A percentile compares a stretch with the other conserved stretches of the same genome.
phyloP scores from a whole-genome alignment of 2,329 filamentous ascomycete species.

The Ilyonectria robusta region DNA sequence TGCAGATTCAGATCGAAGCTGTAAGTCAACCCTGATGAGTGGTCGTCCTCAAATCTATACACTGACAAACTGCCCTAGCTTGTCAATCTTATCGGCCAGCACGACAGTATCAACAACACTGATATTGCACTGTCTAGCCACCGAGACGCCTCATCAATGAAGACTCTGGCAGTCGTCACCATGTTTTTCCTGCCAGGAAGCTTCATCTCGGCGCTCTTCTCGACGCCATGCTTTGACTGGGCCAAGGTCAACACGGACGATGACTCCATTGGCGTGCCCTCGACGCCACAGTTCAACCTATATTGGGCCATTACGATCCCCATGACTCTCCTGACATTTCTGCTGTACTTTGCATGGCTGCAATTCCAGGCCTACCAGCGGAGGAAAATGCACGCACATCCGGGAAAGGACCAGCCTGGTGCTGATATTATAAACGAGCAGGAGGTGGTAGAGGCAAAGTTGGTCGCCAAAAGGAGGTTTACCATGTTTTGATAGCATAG shows the following conservation, averaged over 20 bases:
- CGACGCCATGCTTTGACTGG: conserved; percentile 54
- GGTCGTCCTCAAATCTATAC: background rate
- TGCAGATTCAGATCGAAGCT: conserved; percentile 57
- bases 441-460: conserved; percentile 11
- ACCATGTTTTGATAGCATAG: conserved; percentile 1
- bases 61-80: conserved; percentile 46
- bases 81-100: conserved; percentile 56
- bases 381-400: conserved; percentile 8
- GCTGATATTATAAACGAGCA: background rate
- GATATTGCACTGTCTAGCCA: conserved; percentile 55
- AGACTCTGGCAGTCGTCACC: conserved; percentile 59
- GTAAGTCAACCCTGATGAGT: conserved; percentile 43
- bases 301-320: conserved; percentile 60
- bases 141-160: conserved; percentile 60
- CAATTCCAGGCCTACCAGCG: conserved; percentile 49
- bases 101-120: conserved; percentile 54
- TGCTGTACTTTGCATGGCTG: conserved; percentile 54
- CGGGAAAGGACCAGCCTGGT: background rate
- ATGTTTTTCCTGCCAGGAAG: conserved; percentile 61
- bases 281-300: conserved; percentile 55
- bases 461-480: conserved; percentile 14
- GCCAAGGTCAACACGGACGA: conserved; percentile 40
- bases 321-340: conserved; percentile 54
- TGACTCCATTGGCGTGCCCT: conserved; percentile 46
- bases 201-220: conserved; percentile 60